Evolutionary conservation across 179 eudicot species (phyloP), one percentile per base, ranked within the genome.

Genomic region (Spergularia azorica): DNA sequence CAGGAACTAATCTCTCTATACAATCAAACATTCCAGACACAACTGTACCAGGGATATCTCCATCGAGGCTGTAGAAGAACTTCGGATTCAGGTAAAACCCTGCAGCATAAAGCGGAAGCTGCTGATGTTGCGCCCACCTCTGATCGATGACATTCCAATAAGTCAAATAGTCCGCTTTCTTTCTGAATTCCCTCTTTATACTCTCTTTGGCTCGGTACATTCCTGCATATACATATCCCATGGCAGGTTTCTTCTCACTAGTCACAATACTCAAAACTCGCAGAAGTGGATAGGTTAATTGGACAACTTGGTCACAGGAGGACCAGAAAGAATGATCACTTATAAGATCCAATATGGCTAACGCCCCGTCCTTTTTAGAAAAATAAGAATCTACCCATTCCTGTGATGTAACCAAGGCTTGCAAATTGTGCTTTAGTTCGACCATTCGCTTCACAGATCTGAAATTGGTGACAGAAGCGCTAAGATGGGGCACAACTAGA

Each of bases 301-400:
- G 92, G 79, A 83, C 87, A 70, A 95, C 83, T 70, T 80, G 80
- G 77, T 58, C 67, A 68, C 97, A 93, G 15, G 93, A 82, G 14
- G 97, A 88, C 99, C 99, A 95, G 78, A 95, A 95, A 39, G 95
- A 82, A 67, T 84, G 89, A 64, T 85, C 87, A 70, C 90, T 89
- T 12, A 95, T 72, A 62, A 79, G 81, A 83, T 95, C 99, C 73
- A 93, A 82, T 78, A 89, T 83, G 5, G 85, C 87, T 77, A 86
- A 82, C 18, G 91, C 99, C 57, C 86, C 97, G 52, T 88, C 81
- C 62, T 79, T 88, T 77, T 93, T 93, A 11, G 97, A 93, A 77
- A 86, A 91, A 63, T 87, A 88, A 56, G 97, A 91, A 75, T 90
- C 92, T 81, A 91, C 88, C 99, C 99, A 95, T 77, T 95, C 99